These are phyloP conservation scores for Malus domestica DNA, from an alignment of 306 rosid species.

Conservation along the genomic window DNA sequence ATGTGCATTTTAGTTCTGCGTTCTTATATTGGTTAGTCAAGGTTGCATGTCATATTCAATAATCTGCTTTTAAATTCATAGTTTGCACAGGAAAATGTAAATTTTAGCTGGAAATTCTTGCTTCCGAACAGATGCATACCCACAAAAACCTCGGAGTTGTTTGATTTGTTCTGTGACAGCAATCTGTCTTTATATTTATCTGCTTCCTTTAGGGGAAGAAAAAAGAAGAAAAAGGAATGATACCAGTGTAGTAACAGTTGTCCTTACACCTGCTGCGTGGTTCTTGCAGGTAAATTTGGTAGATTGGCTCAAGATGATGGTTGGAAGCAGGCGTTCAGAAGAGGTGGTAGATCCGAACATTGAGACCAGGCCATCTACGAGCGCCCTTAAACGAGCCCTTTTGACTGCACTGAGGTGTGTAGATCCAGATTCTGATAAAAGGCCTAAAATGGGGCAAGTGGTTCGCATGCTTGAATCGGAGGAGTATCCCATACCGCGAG, in stretches of 20 bases:
- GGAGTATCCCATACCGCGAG: slow-evolving; percentile 83
- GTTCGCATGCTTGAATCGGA: slow-evolving; percentile 93
- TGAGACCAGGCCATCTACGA: slow-evolving; percentile 76
- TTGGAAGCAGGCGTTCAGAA: slow-evolving; percentile 76
- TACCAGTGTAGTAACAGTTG: not conserved
- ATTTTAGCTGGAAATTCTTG: slow-evolving; percentile 1
- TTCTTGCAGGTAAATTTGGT: slow-evolving; percentile 79
- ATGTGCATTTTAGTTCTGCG: not conserved
- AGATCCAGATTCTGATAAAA: slow-evolving; percentile 76
- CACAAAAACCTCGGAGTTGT: not conserved
- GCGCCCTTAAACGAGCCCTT: slow-evolving; percentile 78
- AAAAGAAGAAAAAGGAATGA: not conserved
- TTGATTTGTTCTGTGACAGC: not conserved
- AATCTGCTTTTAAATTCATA: not conserved
- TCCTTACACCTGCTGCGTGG: slow-evolving; percentile 9
- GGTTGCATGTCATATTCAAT: not conserved
- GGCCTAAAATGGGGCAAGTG: slow-evolving; percentile 93
- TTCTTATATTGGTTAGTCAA: not conserved
- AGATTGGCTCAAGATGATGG: slow-evolving; percentile 97
- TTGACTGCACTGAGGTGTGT: slow-evolving; percentile 93
- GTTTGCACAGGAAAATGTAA: not conserved
- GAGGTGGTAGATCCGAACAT: slow-evolving; percentile 90
- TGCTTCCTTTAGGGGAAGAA: not conserved
- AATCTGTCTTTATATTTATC: not conserved
- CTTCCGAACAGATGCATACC: not conserved